Evolutionary conservation across 2,329 filamentous ascomycete species (phyloP).

Genomic region (Helicocarpus griseus): DNA sequence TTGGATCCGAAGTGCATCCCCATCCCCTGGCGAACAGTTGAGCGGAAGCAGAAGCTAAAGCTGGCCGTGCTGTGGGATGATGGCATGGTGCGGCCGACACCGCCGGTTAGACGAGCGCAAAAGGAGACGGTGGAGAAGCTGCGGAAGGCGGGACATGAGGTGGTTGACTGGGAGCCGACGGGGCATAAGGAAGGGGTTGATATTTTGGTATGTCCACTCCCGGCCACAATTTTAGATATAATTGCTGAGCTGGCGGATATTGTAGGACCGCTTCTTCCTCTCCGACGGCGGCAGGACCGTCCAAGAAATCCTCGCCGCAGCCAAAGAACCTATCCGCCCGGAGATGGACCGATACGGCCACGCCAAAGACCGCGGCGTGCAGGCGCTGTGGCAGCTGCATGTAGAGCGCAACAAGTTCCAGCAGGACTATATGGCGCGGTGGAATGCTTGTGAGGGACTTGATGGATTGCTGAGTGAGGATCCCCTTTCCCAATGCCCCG

Average conservation of each 20-base stretch:
- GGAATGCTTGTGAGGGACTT: conserved; percentile 41
- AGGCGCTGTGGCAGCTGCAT: conserved; percentile 43
- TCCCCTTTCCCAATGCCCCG: too few species aligned
- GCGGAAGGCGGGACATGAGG: conserved; percentile 27
- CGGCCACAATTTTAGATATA: background rate
- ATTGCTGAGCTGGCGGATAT: background rate
- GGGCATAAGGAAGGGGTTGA: conserved; percentile 34
- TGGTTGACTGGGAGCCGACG: conserved; percentile 36
- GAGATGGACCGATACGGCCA: conserved; percentile 39
- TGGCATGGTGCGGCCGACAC: conserved; percentile 47
- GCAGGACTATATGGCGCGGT: conserved; percentile 14
- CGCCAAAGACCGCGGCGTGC: conserved; percentile 34
- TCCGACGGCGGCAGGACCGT: conserved; percentile 43
- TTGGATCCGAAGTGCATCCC: conserved; percentile 29
- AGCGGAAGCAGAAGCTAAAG: conserved; percentile 25
- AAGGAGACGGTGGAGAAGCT: conserved; percentile 24
- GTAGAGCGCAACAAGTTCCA: conserved; percentile 28
- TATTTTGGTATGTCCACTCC: conserved; percentile 28
- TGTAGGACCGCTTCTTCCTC: conserved; percentile 26
- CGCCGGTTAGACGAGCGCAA: conserved; percentile 30
- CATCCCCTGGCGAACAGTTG: conserved; percentile 27
- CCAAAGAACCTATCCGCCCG: conserved; percentile 32
- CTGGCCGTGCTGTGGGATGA: conserved; percentile 29
- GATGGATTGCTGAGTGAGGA: conserved; percentile 16
- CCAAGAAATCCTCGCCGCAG: conserved; percentile 15